A percentile compares a stretch with the other conserved stretches of the same genome.
These are phyloP conservation scores for Malus hybrid DNA, from an alignment of 331 rosid species.

Conservation along the genomic window DNA sequence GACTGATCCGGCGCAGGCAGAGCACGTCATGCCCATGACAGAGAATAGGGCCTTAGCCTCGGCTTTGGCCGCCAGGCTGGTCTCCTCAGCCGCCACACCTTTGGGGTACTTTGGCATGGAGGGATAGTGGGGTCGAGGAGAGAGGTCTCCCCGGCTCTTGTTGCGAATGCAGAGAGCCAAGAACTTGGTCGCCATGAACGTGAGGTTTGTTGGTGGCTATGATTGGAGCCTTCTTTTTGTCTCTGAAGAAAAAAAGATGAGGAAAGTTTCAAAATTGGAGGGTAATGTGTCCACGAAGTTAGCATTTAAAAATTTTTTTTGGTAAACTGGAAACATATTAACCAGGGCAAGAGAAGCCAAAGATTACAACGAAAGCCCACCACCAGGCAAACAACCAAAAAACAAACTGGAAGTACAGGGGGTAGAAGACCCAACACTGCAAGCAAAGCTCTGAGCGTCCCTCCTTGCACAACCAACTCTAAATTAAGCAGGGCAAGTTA, in stretches of 20 bases:
- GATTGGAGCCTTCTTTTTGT: background rate
- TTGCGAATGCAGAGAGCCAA: slow-evolving; percentile 46
- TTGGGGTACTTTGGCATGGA: slow-evolving; percentile 76
- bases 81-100: slow-evolving; percentile 19
- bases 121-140: slow-evolving; percentile 65
- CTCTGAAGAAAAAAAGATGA: background rate
- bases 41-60: slow-evolving; percentile 48
- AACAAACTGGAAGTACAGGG: no score
- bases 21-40: slow-evolving; percentile 74
- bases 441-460: no score
- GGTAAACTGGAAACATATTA: no score
- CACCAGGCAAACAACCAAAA: no score
- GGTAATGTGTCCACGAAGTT: background rate
- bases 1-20: slow-evolving; percentile 84
- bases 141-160: slow-evolving; percentile 12
- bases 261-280: background rate
- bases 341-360: no score
- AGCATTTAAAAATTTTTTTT: background rate
- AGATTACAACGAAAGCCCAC: no score
- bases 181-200: slow-evolving; percentile 40
- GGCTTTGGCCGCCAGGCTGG: background rate
- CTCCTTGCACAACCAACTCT: no score
- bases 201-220: background rate
- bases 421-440: no score
- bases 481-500: no score